phyloP scores from a whole-genome alignment of 257 asterid genomes.

The Knoxia roxburghii region DNA sequence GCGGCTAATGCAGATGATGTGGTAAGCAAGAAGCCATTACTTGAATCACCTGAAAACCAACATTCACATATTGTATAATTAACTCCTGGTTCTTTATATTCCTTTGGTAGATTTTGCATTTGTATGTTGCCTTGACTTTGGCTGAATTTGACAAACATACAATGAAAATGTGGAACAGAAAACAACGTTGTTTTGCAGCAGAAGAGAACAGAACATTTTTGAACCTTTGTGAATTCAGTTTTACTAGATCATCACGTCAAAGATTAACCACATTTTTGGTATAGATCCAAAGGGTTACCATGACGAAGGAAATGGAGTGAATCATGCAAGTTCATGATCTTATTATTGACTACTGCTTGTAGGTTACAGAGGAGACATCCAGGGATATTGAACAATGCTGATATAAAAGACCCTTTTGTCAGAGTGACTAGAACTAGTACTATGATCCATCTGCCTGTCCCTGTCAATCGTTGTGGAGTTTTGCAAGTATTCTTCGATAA shows the following conservation, averaged over 20 bases:
- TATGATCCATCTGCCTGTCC: too few species aligned
- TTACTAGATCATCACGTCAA: not conserved
- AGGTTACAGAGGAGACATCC: constrained; percentile 26
- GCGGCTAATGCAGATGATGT: constrained; percentile 27
- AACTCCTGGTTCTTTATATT: not conserved
- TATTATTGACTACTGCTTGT: constrained; percentile 3
- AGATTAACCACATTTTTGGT: not conserved
- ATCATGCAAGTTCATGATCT: constrained; percentile 1
- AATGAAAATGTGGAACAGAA: not conserved
- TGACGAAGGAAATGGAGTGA: not conserved
- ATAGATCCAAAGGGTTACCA: not conserved
- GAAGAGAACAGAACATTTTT: not conserved
- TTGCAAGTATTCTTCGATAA: too few species aligned
- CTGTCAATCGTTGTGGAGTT: too few species aligned
- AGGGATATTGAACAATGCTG: constrained; percentile 30
- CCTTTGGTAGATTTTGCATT: not conserved
- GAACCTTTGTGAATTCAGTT: not conserved
- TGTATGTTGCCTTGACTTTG: not conserved
- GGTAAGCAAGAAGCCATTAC: constrained; percentile 58
- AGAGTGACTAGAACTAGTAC: not conserved
- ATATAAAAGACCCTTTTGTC: not conserved
- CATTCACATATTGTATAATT: constrained; percentile 32
- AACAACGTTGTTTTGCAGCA: not conserved
- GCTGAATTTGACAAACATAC: not conserved
- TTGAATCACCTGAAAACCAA: constrained; percentile 34